Evolutionary conservation across 495 filamentous ascomycete genomes (phyloP).

Genomic region (Hapsidospora chrysogenum): DNA sequence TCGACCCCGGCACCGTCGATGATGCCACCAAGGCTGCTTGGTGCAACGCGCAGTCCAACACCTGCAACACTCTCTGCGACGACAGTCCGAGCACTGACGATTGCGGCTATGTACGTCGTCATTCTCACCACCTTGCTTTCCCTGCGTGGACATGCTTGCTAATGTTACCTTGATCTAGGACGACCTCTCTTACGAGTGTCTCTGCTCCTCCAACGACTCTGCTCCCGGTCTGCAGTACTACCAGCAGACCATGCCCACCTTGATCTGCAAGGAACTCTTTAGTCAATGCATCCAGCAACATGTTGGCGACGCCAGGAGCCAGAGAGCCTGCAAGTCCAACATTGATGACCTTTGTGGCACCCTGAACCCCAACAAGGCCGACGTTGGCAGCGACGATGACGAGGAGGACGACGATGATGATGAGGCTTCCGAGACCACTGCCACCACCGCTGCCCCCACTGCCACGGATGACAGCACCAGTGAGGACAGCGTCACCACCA

Average conservation of each 20-base stretch:
- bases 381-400: conserved; percentile 1
- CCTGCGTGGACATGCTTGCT: too few relatives aligned
- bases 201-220: conserved; percentile 13
- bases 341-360: conserved; percentile 18
- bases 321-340: conserved; percentile 13
- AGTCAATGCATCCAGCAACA: conserved; percentile 12
- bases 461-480: too few relatives aligned
- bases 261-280: conserved; percentile 16
- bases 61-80: conserved; percentile 16
- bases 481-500: too few relatives aligned
- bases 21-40: conserved; percentile 5
- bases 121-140: too few relatives aligned
- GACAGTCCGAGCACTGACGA: conserved; percentile 6
- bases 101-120: conserved; percentile 13
- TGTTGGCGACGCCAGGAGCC: conserved; percentile 7
- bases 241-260: conserved; percentile 18
- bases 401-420: too few relatives aligned
- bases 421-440: neutral
- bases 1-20: conserved; percentile 10
- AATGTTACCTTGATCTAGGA: neutral
- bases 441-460: neutral
- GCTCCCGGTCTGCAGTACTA: conserved; percentile 21
- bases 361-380: conserved; percentile 13
- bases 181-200: conserved; percentile 10
- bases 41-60: conserved; percentile 19